Conservation (phyloP, 1,284 basidiomycete species). For the Melampsora americana region DNA sequence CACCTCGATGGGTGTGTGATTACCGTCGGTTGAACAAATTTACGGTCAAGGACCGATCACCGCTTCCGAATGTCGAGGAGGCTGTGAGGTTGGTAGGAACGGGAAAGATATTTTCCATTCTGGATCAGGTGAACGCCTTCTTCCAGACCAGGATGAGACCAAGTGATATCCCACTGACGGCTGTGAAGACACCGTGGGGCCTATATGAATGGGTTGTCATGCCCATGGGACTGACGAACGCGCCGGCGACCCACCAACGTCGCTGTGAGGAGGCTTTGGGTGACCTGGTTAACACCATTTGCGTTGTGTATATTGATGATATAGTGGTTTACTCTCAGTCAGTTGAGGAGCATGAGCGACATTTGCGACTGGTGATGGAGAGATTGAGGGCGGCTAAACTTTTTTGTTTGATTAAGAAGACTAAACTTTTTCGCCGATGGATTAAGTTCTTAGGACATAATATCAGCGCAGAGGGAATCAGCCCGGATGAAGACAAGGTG, state of each 20-base stretch:
- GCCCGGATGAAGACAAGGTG: neutral
- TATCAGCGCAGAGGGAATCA: neutral
- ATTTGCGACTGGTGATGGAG: too few species aligned
- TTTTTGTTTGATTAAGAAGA: conserved; percentile 20
- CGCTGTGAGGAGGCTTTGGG: conserved; percentile 40
- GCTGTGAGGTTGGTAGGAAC: conserved; percentile 1
- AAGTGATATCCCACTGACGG: conserved; percentile 55
- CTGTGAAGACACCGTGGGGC: conserved; percentile 56
- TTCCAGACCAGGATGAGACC: conserved; percentile 56
- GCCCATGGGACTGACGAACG: conserved; percentile 56
- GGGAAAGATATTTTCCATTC: conserved; percentile 53
- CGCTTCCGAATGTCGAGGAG: conserved; percentile 43
- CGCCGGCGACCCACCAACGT: conserved; percentile 54
- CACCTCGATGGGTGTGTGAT: too few species aligned
- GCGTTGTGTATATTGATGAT: conserved; percentile 55
- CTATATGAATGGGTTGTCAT: conserved; percentile 58
- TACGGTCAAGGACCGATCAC: conserved; percentile 44
- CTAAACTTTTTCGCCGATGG: neutral
- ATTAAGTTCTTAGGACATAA: conserved; percentile 7
- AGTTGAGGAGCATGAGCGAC: conserved; percentile 54
- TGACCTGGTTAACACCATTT: too few species aligned
- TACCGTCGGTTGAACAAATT: conserved; percentile 42
- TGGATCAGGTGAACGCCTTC: conserved; percentile 58
- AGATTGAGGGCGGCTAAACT: neutral
- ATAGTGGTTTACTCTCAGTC: conserved; percentile 58